Base-by-base conservation (phyloP, 257 asterid genomes). In the Rehmannia glutinosa region DNA sequence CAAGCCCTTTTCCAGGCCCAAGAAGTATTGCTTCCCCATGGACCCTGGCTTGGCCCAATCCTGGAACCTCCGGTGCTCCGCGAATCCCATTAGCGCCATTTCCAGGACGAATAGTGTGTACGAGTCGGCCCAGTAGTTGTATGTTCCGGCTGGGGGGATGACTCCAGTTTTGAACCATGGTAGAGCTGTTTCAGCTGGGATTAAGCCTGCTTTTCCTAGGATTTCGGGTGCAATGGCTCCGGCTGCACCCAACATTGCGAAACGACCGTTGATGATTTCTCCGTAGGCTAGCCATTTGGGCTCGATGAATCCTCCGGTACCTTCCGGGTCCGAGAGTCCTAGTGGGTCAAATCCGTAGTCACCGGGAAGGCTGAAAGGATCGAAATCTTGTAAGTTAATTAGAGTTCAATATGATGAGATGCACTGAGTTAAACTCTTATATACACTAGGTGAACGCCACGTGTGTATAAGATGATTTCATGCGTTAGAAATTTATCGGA, bases 111-210 rank as follows among this genome's bases (percentile, higher is more conserved):
- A 90, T 9, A 93, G 83, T 20, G 99, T 90, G 86, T 83, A 88
- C 1, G 64, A 15, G 66, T 93, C 97, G 4, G 96, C 97, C 96
- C 97, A 90, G 81, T 90, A 88, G 82, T 52, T 64, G 91, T 90
- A 91, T 5, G 97, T 86, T 6, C 99, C 99, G 0, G 99, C 96
- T 0, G 97, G 96, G n/a, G 97, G 97, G 52, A 88, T 73, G 7
- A 88, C 96, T 42, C 96, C 97, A 0, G 97, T 90, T 47, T 86
- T 62, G 92, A 93, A 93, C 98, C 98, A 93, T 0, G 96, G 94
- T 3, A 93, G 94, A n/a, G 98, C 98, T 0, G 98, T 93, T 70
- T 93, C 98, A 0, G 88, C 46, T 33, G 97, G 96, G 70, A 93
- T 81, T 1, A 86, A 79, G 0, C 97, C 99, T 0, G 83, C 82